Evolutionary conservation across 73 alveolate genomes (phyloP), one percentile per base, ranked within the genome.

Genomic region (Tetrahymena borealis): DNA sequence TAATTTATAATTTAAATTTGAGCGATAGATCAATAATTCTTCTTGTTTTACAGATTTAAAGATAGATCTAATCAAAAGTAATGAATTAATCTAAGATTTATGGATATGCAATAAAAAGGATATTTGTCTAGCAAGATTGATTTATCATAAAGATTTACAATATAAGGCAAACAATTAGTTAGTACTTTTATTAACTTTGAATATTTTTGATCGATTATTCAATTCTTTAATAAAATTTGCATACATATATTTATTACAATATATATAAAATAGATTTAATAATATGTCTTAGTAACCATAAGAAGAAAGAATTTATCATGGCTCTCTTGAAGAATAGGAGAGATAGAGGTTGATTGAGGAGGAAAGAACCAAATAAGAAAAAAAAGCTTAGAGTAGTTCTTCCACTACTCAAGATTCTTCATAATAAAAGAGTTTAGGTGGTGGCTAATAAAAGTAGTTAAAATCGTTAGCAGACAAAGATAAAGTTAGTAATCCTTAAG

Each of bases 271-370:
- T 13, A 1, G n/a, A 13, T 60, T 60, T 60, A 18, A 60, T n/a
- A 24, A 0, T 16, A 60, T 60, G 85, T 60, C 91, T 79, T 36
- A 11, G 20, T 38, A 79, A 28, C 4, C 20, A 36, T n/a, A 79
- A 36, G 40, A 79, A 36, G 40, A 79, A 36, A 33, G 37, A 33
- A 91, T 33, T 7, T 91, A 33, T 41, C n/a, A 78, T 92, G 90
- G 78, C 32, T 78, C 77, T 92, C 90, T 92, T 40, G 78, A 92
- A 37, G 42, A 15, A 38, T 78, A 78, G 36, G 92, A 92, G 91
- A 78, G 95, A 78, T 38, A 92, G 39, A 77, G 92, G 78, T 38
- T 92, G 24, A 92, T 91, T 7, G 95, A 92, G 10, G 90, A 35
- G 11, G 77, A 78, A 36, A 78, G 91, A 31, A 16, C 60, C 33